Base-by-base conservation (phyloP, 176 grass and related monocot species). In the Carex myosuroides region DNA sequence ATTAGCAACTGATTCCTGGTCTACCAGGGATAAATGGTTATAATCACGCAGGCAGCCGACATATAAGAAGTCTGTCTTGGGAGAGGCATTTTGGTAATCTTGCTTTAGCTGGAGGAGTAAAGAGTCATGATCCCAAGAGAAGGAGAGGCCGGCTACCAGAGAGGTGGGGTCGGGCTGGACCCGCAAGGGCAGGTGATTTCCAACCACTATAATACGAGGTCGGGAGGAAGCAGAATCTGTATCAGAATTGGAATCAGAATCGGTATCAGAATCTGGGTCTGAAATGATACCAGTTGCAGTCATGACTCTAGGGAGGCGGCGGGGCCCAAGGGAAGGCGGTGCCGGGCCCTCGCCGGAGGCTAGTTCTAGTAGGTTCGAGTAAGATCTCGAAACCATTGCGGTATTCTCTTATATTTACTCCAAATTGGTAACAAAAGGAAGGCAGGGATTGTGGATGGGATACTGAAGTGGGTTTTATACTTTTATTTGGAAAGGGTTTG, bases 101-200 rank as follows among this genome's bases (percentile, higher is more conserved):
- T 93, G 87, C 84, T 91, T 92, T 50, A 98, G 86, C 68, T 98
- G 95, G 74, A 90, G 89, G 41, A 93, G 92, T 33, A 98, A 90
- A 79, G 95, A 93, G 73, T 98, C 95, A 82, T 94, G 84, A 74
- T 98, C 95, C 95, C 95, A 98, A 39, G 89, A 82, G 86, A 98
- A 98, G 61, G 86, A 87, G 86, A 91, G 94, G 84, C 80, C 85
- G 80, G 83, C 80, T 64, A 69, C 64, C 60, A 85, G 77, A 24
- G 83, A 13, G 78, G 56, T 83, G 4, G 69, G 90, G 85, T 29
- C 77, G 67, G 87, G 32, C 35, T 80, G 84, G 61, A 85, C 81
- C 30, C 84, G 89, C 83, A 98, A 86, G 7, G 95, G 95, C 18
- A 98, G 91, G 59, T 98, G 92, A 86, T 98, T 98, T 80, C 92